A percentile compares a stretch with the other conserved stretches of the same genome.
phyloP scores from a whole-genome alignment of 768 basidiomycete species.

The Hysterangium stoloniferum region DNA sequence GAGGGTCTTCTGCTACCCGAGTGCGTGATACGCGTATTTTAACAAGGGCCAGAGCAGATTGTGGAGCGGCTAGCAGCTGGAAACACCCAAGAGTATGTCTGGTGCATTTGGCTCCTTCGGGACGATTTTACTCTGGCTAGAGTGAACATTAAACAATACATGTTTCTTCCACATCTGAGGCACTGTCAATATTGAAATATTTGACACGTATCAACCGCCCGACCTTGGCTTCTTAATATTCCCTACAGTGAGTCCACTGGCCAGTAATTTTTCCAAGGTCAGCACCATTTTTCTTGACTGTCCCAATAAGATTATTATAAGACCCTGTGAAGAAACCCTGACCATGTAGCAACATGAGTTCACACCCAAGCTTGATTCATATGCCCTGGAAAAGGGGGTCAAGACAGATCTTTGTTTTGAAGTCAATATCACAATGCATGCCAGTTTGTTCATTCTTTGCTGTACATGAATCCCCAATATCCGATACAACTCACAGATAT shows the following conservation, averaged over 20 bases:
- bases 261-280: conserved; percentile 84
- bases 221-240: conserved; percentile 67
- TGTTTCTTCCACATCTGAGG: too few relatives aligned
- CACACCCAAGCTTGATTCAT: not conserved
- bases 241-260: conserved; percentile 86
- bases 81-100: too few relatives aligned
- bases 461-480: conserved; percentile 83
- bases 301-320: conserved; percentile 85
- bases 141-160: too few relatives aligned
- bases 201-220: conserved; percentile 17
- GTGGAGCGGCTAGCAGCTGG: too few relatives aligned
- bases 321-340: conserved; percentile 96
- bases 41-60: too few relatives aligned
- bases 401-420: conserved; percentile 83
- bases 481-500: too few relatives aligned
- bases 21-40: too few relatives aligned
- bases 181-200: too few relatives aligned
- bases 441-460: conserved; percentile 77
- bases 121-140: too few relatives aligned
- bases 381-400: conserved; percentile 1
- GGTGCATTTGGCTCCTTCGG: too few relatives aligned
- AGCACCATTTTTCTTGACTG: conserved; percentile 52
- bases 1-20: too few relatives aligned
- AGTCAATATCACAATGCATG: conserved; percentile 77
- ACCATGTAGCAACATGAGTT: not conserved